Conservation (phyloP, 106 monocot genomes). For the Agapanthus africanus region DNA sequence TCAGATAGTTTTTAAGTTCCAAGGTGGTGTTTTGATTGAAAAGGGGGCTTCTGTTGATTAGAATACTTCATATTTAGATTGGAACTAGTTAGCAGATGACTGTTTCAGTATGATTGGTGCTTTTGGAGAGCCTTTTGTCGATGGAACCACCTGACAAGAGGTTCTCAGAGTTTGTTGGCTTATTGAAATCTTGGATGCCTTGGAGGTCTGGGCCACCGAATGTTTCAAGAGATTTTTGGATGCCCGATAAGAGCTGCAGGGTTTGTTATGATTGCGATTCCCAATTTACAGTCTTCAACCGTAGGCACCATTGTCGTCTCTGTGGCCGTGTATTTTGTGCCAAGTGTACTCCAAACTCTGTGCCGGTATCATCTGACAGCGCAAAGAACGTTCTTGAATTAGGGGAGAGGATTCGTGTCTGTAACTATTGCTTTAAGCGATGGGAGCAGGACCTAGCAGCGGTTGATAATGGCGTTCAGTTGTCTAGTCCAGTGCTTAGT, state of each 20-base stretch:
- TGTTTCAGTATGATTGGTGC: constrained; percentile 36
- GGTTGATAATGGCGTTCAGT: constrained; percentile 15
- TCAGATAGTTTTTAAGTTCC: too few relatives aligned
- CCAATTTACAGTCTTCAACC: constrained; percentile 77
- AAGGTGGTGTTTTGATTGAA: too few relatives aligned
- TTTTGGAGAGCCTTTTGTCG: constrained; percentile 15
- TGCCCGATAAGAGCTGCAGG: constrained; percentile 86
- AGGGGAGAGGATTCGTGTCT: constrained; percentile 55
- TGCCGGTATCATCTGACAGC: constrained; percentile 23
- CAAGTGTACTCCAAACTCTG: constrained; percentile 64
- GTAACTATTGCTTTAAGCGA: constrained; percentile 86
- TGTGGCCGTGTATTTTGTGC: constrained; percentile 92
- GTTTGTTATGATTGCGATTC: constrained; percentile 95
- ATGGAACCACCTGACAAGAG: constrained; percentile 52
- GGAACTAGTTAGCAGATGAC: too few relatives aligned
- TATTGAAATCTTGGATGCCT: constrained; percentile 77
- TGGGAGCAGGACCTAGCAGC: constrained; percentile 33
- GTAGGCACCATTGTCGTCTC: constrained; percentile 74
- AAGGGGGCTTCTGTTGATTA: too few relatives aligned
- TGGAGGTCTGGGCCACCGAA: constrained; percentile 37
- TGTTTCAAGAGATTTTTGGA: constrained; percentile 81
- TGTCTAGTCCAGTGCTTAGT: constrained; percentile 37
- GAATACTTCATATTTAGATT: too few relatives aligned
- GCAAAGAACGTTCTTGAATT: constrained; percentile 24
- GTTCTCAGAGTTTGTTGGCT: constrained; percentile 49